A percentile compares a stretch with the other conserved stretches of the same genome.
Evolutionary conservation across 2,329 filamentous ascomycete genomes (phyloP).

Genomic region (Aspergillus cejpii): DNA sequence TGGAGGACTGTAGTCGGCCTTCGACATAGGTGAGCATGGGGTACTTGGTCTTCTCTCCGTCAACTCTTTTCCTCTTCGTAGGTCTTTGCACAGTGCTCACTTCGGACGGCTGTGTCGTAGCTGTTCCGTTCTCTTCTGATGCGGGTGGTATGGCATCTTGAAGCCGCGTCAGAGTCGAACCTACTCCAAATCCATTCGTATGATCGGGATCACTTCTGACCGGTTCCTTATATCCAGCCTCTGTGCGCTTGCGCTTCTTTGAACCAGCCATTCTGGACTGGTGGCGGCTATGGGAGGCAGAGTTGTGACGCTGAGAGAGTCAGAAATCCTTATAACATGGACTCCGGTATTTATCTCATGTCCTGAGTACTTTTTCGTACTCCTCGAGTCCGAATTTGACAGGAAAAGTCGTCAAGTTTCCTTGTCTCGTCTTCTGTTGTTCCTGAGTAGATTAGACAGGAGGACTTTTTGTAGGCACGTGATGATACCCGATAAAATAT

Average conservation of each 20-base stretch:
- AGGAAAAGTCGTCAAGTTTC: not conserved
- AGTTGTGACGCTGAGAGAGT: not conserved
- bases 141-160: slow-evolving; percentile 17
- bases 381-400: not conserved
- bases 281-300: not conserved
- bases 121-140: slow-evolving; percentile 5
- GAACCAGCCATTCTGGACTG: slow-evolving; percentile 17
- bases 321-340: not conserved
- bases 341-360: too few species aligned
- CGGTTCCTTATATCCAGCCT: slow-evolving; percentile 17
- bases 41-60: slow-evolving; percentile 45
- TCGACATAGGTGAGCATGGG: slow-evolving; percentile 49
- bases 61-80: slow-evolving; percentile 30
- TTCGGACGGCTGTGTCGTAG: slow-evolving; percentile 4
- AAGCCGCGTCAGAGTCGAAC: slow-evolving; percentile 28
- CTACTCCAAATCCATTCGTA: slow-evolving; percentile 25
- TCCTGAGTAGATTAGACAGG: not conserved
- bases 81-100: slow-evolving; percentile 11
- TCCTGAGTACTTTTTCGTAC: not conserved
- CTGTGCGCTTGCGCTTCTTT: slow-evolving; percentile 32
- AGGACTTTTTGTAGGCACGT: slow-evolving; percentile 12
- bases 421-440: not conserved
- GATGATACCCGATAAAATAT: slow-evolving; percentile 11
- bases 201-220: slow-evolving; percentile 12
- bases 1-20: slow-evolving; percentile 49